Evolutionary conservation across 1,139 yeast genomes (phyloP).

Genomic region (Saccharomyces hybrid): DNA sequence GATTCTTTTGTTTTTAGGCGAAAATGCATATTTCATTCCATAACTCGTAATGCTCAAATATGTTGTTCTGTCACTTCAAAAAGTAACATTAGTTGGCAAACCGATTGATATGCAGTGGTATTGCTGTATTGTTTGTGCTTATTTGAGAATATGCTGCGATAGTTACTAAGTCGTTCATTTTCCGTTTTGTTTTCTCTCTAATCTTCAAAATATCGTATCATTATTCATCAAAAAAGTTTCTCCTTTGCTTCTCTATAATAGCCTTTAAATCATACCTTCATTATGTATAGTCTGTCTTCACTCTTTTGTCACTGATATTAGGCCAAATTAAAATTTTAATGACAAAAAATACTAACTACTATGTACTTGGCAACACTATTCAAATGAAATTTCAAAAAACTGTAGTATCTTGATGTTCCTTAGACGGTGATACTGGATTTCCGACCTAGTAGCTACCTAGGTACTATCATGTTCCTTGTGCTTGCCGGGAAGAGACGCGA

Average conservation of each 20-base stretch:
- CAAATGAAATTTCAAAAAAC: not conserved
- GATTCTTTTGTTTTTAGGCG: too few relatives aligned
- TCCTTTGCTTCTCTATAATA: not conserved
- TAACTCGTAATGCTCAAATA: too few relatives aligned
- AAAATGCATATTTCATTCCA: too few relatives aligned
- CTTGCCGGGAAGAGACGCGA: not conserved
- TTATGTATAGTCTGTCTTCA: constrained; percentile 1
- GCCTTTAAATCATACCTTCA: not conserved
- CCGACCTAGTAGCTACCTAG: not conserved
- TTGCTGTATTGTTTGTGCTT: too few relatives aligned
- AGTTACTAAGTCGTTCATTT: too few relatives aligned
- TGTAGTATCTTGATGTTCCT: not conserved
- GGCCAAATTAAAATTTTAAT: not conserved
- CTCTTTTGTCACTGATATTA: not conserved
- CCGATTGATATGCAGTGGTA: too few relatives aligned
- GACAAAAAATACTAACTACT: not conserved
- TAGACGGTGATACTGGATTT: not conserved
- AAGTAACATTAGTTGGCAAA: too few relatives aligned
- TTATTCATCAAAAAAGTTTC: not conserved
- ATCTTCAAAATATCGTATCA: too few relatives aligned
- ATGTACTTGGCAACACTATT: not conserved
- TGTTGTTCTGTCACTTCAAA: too few relatives aligned
- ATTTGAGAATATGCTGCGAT: too few relatives aligned
- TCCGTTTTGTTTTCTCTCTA: too few relatives aligned
- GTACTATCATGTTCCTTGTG: not conserved